Percentiles rank a stretch among this genome's conserved stretches.
Conservation (phyloP, 148 eudicot species). For the Rhododendron vialii region DNA sequence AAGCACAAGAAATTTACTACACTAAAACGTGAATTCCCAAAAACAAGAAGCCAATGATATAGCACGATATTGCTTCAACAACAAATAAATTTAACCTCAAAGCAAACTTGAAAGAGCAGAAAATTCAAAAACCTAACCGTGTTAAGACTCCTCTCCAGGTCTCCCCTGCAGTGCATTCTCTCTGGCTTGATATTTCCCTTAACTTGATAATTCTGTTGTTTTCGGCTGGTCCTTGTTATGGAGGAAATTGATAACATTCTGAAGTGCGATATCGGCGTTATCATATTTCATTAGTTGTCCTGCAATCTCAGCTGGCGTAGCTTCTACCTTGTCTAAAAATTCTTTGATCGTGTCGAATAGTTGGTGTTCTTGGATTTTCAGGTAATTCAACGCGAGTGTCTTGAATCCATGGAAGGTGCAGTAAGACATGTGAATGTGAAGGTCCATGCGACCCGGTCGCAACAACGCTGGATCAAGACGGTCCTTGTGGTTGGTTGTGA, state of each 20-base stretch:
- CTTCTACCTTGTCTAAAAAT: slow-evolving; percentile 21
- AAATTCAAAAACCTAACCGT: not conserved
- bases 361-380: slow-evolving; percentile 21
- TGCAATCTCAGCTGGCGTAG: slow-evolving; percentile 46
- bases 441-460: slow-evolving; percentile 52
- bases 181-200: not conserved
- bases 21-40: not conserved
- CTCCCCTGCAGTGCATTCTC: not conserved
- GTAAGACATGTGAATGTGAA: slow-evolving; percentile 48
- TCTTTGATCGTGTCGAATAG: slow-evolving; percentile 19
- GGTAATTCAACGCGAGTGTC: slow-evolving; percentile 34
- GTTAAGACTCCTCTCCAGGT: not conserved
- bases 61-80: not conserved
- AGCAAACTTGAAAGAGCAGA: not conserved
- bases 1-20: too few species aligned
- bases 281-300: slow-evolving; percentile 45
- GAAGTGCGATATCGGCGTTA: slow-evolving; percentile 21
- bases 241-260: slow-evolving; percentile 19
- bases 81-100: not conserved
- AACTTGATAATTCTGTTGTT: not conserved
- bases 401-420: slow-evolving; percentile 40
- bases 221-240: slow-evolving; percentile 12
- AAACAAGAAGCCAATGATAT: not conserved
- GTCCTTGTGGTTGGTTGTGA: slow-evolving; percentile 52
- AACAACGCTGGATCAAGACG: slow-evolving; percentile 45